A percentile compares a stretch with the other conserved stretches of the same genome.
These are phyloP conservation scores for Filobasidium floriforme DNA, from an alignment of 768 basidiomycete species.

Conservation along the genomic window DNA sequence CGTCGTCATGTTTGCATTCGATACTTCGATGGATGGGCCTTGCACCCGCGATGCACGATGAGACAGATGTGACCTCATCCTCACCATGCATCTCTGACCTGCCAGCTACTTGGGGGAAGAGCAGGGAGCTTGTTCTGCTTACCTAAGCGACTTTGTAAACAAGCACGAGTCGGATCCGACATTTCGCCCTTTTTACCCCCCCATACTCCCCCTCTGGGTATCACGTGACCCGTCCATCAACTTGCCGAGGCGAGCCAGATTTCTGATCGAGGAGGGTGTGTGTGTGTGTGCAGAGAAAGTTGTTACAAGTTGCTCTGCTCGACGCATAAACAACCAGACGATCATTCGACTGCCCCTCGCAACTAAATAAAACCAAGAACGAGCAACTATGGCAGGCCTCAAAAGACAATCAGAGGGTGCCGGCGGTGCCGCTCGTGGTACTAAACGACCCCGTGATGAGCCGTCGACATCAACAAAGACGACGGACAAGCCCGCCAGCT, in stretches of 20 bases:
- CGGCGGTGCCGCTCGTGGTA: background rate
- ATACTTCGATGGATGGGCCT: background rate
- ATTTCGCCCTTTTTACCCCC: background rate
- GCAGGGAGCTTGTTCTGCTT: too few species aligned
- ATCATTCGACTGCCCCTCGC: too few species aligned
- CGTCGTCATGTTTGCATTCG: background rate
- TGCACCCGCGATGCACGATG: background rate
- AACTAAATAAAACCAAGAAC: too few species aligned
- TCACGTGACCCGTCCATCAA: too few species aligned
- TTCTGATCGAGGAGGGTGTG: too few species aligned
- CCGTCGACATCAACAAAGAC: background rate
- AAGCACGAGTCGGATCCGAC: background rate
- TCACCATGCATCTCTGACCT: background rate
- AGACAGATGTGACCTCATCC: background rate
- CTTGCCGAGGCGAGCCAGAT: too few species aligned
- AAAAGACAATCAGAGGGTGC: background rate
- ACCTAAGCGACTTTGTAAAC: constrained; percentile 5
- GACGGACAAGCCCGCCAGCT: background rate
- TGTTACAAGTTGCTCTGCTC: too few species aligned
- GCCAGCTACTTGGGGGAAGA: background rate
- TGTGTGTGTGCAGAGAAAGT: too few species aligned
- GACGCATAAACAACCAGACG: too few species aligned
- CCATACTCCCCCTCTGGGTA: too few species aligned
- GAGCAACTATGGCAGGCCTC: background rate
- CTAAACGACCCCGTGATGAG: background rate